Conservation (phyloP, 352 stramenopile species). For the Globisporangium echinulatum region DNA sequence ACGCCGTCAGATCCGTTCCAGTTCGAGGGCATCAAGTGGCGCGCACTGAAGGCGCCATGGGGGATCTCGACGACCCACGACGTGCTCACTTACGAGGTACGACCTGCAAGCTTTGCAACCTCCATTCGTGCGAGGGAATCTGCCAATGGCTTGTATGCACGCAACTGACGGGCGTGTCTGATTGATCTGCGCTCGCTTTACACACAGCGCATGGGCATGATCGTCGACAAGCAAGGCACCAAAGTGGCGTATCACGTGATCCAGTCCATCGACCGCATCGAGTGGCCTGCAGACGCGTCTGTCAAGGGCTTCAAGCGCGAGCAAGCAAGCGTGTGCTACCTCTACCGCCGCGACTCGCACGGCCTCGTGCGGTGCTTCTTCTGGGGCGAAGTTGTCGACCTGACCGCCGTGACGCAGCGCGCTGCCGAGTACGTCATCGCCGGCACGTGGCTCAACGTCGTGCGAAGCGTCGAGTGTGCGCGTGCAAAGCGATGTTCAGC, state of each 20-base stretch:
- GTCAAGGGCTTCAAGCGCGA: slow-evolving; percentile 28
- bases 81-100: slow-evolving; percentile 18
- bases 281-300: slow-evolving; percentile 13
- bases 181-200: too few species aligned
- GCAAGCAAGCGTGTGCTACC: slow-evolving; percentile 27
- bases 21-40: slow-evolving; percentile 50
- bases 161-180: too few species aligned
- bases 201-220: slow-evolving; percentile 8
- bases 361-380: slow-evolving; percentile 31
- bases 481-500: slow-evolving; percentile 2
- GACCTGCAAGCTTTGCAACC: too few species aligned
- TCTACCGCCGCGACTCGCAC: slow-evolving; percentile 22
- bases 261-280: slow-evolving; percentile 15
- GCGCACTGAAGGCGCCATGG: slow-evolving; percentile 21
- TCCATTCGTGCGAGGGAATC: too few species aligned
- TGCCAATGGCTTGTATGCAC: too few species aligned
- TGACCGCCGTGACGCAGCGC: slow-evolving; percentile 8
- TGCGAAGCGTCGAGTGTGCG: slow-evolving; percentile 10
- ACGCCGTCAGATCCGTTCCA: slow-evolving; percentile 26
- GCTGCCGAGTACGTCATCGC: slow-evolving; percentile 13
- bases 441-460: slow-evolving; percentile 18
- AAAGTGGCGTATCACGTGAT: slow-evolving; percentile 17
- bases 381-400: slow-evolving; percentile 20
- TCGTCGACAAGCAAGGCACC: slow-evolving; percentile 7
- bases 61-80: slow-evolving; percentile 21